phyloP scores from a whole-genome alignment of 2,329 filamentous ascomycete genomes.

The Bipolaris sorokiniana region DNA sequence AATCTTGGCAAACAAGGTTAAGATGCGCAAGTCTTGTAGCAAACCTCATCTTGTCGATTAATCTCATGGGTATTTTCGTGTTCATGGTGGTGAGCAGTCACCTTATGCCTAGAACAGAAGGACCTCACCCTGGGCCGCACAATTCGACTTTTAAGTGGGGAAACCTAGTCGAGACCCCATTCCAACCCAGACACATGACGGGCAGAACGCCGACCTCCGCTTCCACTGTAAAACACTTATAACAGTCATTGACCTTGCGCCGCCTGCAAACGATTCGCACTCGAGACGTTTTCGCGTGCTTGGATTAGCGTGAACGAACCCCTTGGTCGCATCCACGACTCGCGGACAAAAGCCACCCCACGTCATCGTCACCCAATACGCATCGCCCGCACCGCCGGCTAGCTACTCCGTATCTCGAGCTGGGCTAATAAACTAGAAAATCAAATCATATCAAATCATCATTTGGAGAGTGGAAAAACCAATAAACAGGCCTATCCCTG shows the following conservation, averaged over 20 bases:
- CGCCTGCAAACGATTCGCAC: background rate
- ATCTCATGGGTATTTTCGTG: background rate
- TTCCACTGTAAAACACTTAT: constrained; percentile 22
- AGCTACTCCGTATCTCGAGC: constrained; percentile 2
- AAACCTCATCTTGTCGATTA: no score
- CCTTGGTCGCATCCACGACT: constrained; percentile 9
- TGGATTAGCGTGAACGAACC: constrained; percentile 1
- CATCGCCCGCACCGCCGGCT: constrained; percentile 6
- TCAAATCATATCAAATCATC: constrained; percentile 11
- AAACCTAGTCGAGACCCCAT: constrained; percentile 28
- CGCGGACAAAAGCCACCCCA: constrained; percentile 15
- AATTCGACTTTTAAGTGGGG: constrained; percentile 25
- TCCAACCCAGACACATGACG: constrained; percentile 33
- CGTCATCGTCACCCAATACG: constrained; percentile 16
- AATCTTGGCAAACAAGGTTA: no score
- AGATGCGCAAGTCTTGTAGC: no score
- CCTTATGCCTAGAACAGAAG: constrained; percentile 40
- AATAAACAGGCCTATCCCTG: constrained; percentile 7
- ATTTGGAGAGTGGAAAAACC: background rate
- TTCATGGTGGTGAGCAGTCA: constrained; percentile 9
- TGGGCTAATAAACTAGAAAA: constrained; percentile 12
- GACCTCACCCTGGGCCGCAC: constrained; percentile 33
- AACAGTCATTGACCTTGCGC: background rate
- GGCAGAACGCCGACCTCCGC: constrained; percentile 42
- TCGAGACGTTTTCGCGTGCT: background rate